These are phyloP conservation scores for Syncephalastrum monosporum DNA, from an alignment of 371 early-diverging fungal genomes.

Conservation along the genomic window DNA sequence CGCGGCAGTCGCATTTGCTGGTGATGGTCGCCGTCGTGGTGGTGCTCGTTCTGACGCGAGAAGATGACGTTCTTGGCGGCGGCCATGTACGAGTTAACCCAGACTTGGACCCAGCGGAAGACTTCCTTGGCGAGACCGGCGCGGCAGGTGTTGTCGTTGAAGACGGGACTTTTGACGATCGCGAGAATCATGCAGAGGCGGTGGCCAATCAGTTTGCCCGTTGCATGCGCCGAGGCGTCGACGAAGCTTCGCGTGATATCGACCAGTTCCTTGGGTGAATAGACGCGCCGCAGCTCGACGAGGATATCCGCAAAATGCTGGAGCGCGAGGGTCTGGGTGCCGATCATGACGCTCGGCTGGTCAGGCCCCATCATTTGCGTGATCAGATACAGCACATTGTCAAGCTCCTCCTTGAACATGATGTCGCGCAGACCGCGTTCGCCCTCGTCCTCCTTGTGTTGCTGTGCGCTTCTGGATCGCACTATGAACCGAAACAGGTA, in stretches of 20 bases:
- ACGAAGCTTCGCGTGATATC: constrained; percentile 52
- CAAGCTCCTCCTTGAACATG: constrained; percentile 40
- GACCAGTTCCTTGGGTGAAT: constrained; percentile 47
- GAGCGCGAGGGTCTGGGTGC: constrained; percentile 65
- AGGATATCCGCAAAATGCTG: constrained; percentile 65
- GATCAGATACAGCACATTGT: constrained; percentile 36
- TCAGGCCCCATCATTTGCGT: constrained; percentile 53
- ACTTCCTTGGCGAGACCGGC: constrained; percentile 48
- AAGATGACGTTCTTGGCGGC: constrained; percentile 45
- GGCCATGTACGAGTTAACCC: constrained; percentile 52
- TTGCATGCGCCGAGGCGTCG: constrained; percentile 49
- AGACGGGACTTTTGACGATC: constrained; percentile 60
- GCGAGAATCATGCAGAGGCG: constrained; percentile 58
- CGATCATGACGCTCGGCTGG: constrained; percentile 58
- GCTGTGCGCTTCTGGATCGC: constrained; percentile 41
- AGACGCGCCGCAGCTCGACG: constrained; percentile 50
- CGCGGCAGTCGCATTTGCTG: constrained; percentile 36
- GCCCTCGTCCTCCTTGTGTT: constrained; percentile 29
- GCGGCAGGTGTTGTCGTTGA: constrained; percentile 54
- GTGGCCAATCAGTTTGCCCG: constrained; percentile 57
- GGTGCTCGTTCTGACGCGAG: constrained; percentile 39
- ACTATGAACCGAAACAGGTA: constrained; percentile 64
- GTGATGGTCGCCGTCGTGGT: constrained; percentile 22
- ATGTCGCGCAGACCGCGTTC: constrained; percentile 31
- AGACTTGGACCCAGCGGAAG: constrained; percentile 58